Evolutionary conservation across 441 rosid genomes (phyloP).

Genomic region (Eruca vesicaria): DNA sequence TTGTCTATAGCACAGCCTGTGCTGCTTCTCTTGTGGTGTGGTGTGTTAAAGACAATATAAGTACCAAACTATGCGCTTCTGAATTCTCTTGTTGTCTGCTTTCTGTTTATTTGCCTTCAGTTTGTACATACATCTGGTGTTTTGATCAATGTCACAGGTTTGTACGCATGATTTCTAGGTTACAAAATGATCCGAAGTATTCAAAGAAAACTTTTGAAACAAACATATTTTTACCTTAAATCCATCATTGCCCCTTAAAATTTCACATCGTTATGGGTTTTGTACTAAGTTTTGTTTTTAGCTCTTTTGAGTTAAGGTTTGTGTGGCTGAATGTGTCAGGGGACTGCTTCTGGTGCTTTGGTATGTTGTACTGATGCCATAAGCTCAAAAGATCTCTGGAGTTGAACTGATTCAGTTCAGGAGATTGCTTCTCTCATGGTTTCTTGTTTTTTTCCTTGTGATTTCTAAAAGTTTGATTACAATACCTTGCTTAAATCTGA

Average conservation of each 20-base stretch:
- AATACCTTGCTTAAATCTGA: background rate
- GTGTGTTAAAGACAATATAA: constrained; percentile 4
- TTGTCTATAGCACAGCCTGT: constrained; percentile 16
- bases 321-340: constrained; percentile 35
- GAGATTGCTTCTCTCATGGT: constrained; percentile 47
- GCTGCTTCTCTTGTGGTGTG: constrained; percentile 28
- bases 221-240: too few species aligned
- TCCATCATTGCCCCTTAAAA: too few species aligned
- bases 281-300: background rate
- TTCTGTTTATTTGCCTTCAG: constrained; percentile 1
- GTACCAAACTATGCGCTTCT: background rate
- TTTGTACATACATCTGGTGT: constrained; percentile 17
- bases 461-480: constrained; percentile 29
- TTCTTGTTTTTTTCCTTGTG: constrained; percentile 29
- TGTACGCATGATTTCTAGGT: background rate
- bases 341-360: constrained; percentile 67
- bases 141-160: constrained; percentile 1
- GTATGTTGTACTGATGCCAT: constrained; percentile 67
- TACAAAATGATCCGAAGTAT: background rate
- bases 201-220: background rate
- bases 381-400: constrained; percentile 86
- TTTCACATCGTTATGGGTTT: too few species aligned
- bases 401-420: constrained; percentile 60
- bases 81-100: background rate
- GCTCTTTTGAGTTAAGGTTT: background rate